These are phyloP conservation scores for Phaeosphaeria sp. DNA, from an alignment of 2,329 filamentous ascomycete genomes.

Conservation along the genomic window DNA sequence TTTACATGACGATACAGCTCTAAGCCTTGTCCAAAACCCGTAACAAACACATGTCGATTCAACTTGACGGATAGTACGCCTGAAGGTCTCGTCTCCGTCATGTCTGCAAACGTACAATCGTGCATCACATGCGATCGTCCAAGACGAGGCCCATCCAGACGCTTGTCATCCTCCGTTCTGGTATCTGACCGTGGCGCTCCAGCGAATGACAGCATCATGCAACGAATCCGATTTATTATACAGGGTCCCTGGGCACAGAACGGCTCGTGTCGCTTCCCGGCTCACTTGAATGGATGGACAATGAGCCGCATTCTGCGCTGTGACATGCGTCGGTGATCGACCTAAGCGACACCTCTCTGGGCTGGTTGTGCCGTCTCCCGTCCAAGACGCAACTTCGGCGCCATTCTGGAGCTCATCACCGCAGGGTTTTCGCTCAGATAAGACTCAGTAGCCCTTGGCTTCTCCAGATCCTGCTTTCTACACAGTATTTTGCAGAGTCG, in stretches of 20 bases:
- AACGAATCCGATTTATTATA: background rate
- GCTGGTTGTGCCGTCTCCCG: conserved; percentile 1
- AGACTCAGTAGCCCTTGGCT: background rate
- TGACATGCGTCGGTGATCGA: conserved; percentile 2
- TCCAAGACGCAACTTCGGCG: conserved; percentile 2
- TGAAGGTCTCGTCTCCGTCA: too few relatives aligned
- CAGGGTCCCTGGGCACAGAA: background rate
- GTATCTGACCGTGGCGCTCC: background rate
- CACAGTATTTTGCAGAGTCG: background rate
- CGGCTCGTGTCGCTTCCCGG: background rate
- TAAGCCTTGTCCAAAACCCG: too few relatives aligned
- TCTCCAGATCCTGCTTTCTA: background rate
- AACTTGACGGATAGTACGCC: too few relatives aligned
- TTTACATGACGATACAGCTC: background rate
- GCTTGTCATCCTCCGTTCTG: background rate
- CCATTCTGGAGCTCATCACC: conserved; percentile 1
- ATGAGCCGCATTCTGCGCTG: background rate
- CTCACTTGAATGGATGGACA: background rate
- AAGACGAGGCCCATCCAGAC: background rate
- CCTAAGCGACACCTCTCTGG: background rate
- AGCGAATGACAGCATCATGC: background rate
- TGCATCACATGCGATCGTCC: too few relatives aligned
- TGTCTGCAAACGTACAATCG: too few relatives aligned
- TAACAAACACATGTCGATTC: too few relatives aligned
- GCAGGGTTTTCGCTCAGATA: background rate